phyloP scores from a whole-genome alignment of 1,139 yeast genomes.

The Wickerhamomyces sp. region DNA sequence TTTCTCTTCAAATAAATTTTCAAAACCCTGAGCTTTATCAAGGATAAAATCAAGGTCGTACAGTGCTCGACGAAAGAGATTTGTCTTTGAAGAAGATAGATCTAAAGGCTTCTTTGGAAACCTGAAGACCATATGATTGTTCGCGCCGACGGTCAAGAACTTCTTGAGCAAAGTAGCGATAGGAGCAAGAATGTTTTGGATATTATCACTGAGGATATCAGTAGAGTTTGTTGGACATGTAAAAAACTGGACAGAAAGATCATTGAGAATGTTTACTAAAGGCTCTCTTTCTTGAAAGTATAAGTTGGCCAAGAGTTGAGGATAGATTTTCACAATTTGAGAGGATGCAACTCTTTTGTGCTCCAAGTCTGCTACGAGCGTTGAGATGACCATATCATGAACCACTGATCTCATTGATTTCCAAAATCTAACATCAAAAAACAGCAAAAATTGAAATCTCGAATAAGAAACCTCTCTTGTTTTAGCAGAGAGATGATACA shows the following conservation, averaged over 20 bases:
- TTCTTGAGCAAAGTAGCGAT: constrained; percentile 37
- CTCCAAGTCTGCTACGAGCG: constrained; percentile 43
- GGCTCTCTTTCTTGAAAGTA: constrained; percentile 63
- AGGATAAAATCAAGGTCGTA: constrained; percentile 41
- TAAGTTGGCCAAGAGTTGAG: constrained; percentile 42
- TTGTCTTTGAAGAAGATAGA: constrained; percentile 27
- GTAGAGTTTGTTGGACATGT: constrained; percentile 58
- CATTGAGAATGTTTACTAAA: constrained; percentile 45
- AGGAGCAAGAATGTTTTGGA: constrained; percentile 44
- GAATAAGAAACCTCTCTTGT: constrained; percentile 27
- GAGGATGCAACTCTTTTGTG: constrained; percentile 44
- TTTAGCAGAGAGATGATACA: constrained; percentile 26
- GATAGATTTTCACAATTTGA: constrained; percentile 52
- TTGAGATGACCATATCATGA: constrained; percentile 45
- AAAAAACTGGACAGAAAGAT: constrained; percentile 57
- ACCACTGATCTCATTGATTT: constrained; percentile 43
- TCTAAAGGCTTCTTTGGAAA: constrained; percentile 52
- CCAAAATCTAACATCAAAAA: constrained; percentile 53
- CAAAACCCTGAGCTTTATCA: constrained; percentile 30
- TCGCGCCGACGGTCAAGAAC: constrained; percentile 41
- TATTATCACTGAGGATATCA: constrained; percentile 31
- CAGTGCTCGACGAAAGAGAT: constrained; percentile 54
- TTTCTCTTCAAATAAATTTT: constrained; percentile 26
- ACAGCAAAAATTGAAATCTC: constrained; percentile 46
- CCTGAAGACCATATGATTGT: constrained; percentile 41